Evolutionary conservation across 2,329 filamentous ascomycete genomes (phyloP).

Genomic region (Pestalotiopsis sp.): DNA sequence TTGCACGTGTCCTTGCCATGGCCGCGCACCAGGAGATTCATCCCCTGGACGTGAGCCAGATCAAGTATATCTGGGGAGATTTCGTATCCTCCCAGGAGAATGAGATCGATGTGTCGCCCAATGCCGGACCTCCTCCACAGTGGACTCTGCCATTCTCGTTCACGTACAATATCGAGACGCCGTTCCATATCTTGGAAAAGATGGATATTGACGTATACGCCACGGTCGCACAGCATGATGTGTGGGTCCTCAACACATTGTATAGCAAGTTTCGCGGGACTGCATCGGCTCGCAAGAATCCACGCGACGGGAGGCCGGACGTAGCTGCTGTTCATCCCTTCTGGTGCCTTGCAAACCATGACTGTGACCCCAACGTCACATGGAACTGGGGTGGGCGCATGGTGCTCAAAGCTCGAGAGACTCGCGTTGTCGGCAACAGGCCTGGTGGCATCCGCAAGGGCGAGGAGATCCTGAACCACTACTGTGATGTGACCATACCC

Average conservation of each 20-base stretch:
- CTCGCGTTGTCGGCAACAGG: constrained; percentile 53
- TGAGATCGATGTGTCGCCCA: constrained; percentile 56
- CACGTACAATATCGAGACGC: constrained; percentile 72
- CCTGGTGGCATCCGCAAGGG: constrained; percentile 71
- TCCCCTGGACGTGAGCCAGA: constrained; percentile 65
- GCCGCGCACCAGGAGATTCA: constrained; percentile 62
- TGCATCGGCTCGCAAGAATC: constrained; percentile 81
- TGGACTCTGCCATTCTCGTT: constrained; percentile 81
- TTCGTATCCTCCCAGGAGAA: constrained; percentile 58
- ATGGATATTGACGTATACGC: constrained; percentile 81
- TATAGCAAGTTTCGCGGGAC: constrained; percentile 94
- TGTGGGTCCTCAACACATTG: constrained; percentile 88
- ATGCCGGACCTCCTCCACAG: constrained; percentile 58
- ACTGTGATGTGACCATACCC: constrained; percentile 81
- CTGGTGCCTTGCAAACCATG: constrained; percentile 96
- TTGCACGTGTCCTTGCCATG: constrained; percentile 67
- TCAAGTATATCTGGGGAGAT: constrained; percentile 73
- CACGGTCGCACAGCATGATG: constrained; percentile 61
- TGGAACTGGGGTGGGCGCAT: constrained; percentile 92
- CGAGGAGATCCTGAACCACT: constrained; percentile 90
- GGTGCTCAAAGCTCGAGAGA: constrained; percentile 66
- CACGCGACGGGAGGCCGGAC: constrained; percentile 80
- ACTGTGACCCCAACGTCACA: constrained; percentile 90
- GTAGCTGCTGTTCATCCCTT: constrained; percentile 92
- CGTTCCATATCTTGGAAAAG: constrained; percentile 79